Conservation (phyloP, 768 basidiomycete species). For the Hirschioporus abietinus region DNA sequence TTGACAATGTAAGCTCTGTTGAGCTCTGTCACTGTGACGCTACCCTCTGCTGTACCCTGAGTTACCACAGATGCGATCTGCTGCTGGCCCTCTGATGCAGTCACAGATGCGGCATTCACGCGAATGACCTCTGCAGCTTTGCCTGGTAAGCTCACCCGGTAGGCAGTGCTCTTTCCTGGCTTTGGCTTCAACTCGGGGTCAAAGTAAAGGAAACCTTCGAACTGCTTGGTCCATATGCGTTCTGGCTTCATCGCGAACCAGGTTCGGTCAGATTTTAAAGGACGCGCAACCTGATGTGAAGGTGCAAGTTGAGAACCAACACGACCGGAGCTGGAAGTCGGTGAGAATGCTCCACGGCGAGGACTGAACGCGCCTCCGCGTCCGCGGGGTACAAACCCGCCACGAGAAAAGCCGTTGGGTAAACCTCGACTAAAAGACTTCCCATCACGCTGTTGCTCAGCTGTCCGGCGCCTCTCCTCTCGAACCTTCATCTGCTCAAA, state of each 20-base stretch:
- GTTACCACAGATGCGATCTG: slow-evolving; percentile 16
- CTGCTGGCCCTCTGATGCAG: slow-evolving; percentile 8
- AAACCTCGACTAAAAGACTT: background rate
- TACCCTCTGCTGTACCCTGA: slow-evolving; percentile 7
- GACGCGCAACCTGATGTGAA: slow-evolving; percentile 23
- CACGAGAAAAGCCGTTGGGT: slow-evolving; percentile 16
- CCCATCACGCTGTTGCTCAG: slow-evolving; percentile 22
- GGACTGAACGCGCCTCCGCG: slow-evolving; percentile 41
- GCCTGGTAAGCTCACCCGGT: slow-evolving; percentile 64
- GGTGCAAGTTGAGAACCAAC: slow-evolving; percentile 20
- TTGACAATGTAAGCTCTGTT: slow-evolving; percentile 50
- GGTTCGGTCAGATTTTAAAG: slow-evolving; percentile 36
- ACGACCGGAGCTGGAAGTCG: slow-evolving; percentile 27
- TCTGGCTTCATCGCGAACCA: slow-evolving; percentile 79
- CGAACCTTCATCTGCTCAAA: slow-evolving; percentile 81
- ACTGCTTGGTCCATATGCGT: slow-evolving; percentile 77
- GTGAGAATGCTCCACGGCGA: slow-evolving; percentile 27
- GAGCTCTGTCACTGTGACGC: slow-evolving; percentile 19
- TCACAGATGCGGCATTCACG: slow-evolving; percentile 33
- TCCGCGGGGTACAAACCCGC: slow-evolving; percentile 38
- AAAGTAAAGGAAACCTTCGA: slow-evolving; percentile 67
- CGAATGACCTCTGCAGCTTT: slow-evolving; percentile 28
- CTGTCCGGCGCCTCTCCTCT: slow-evolving; percentile 44
- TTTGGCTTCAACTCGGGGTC: slow-evolving; percentile 56
- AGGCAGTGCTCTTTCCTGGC: slow-evolving; percentile 45